Base-by-base conservation (phyloP, 441 rosid genomes). In the Heliophila coronopifolia region DNA sequence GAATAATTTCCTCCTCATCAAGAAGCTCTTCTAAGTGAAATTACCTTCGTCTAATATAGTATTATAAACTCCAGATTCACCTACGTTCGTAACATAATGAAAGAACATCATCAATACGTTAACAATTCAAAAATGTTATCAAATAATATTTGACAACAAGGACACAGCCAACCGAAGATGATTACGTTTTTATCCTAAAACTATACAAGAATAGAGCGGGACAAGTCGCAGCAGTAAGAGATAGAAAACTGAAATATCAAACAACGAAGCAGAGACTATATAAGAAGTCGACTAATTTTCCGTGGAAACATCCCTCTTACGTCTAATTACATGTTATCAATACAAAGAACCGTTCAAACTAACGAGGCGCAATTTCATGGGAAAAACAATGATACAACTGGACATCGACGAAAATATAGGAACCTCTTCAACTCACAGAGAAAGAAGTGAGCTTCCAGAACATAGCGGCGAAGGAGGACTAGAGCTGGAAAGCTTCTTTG, bases 1-100 rank as follows among this genome's bases (percentile, higher is more conserved):
- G 98, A 59, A 92, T 92, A 67, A 85, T 80, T 58, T 92, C 98
- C 74, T 92, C 98, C 76, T 92, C 96, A 33, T 92, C 95, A 36
- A 92, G 70, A 68, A 92, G 95, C 81, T 87, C 96, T 54, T 87
- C 98, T 79, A 92, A 76, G 96, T 73, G 70, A 77, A 92, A 69
- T 74, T 80, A 13, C 81, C 98, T 67, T 83, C 87, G 83, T 92
- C 96, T 50, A 92, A 58, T 24, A 92, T 59, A 0, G 91, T 53
- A 71, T n/a, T n/a, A n/a, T n/a, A n/a, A n/a, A n/a, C n/a, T n/a
- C n/a, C n/a, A n/a, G n/a, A n/a, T 92, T 96, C 80, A 92, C 96
- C 98, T 92, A 49, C 31, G 58, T 39, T 50, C 12, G 14, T 28
- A 20, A 30, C 47, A 57, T 12, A 18, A 38, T 8, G 27, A 54